These are phyloP conservation scores for Syncephalastrum contaminatum DNA, from an alignment of 371 early-diverging fungal species.

Conservation along the genomic window DNA sequence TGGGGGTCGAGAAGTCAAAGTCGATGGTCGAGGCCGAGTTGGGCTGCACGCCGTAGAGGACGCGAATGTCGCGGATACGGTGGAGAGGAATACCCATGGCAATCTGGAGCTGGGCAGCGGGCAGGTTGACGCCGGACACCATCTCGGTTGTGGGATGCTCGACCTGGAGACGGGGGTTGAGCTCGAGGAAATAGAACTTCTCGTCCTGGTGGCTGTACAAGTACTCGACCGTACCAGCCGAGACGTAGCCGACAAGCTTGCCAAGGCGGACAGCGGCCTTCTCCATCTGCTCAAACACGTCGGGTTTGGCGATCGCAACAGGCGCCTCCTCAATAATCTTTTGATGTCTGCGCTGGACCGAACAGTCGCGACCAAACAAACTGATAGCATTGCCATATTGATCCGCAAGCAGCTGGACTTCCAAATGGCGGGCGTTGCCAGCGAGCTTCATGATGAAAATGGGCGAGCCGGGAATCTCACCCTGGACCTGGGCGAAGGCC, in stretches of 20 bases:
- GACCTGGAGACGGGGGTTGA: conserved; percentile 98
- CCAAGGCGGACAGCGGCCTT: conserved; percentile 94
- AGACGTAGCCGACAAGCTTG: conserved; percentile 92
- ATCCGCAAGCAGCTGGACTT: conserved; percentile 97
- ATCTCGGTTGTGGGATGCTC: conserved; percentile 99
- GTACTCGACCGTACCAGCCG: conserved; percentile 98
- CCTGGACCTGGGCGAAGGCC: conserved; percentile 82
- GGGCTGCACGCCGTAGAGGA: conserved; percentile 87
- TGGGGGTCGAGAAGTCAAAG: conserved; percentile 83
- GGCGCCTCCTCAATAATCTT: conserved; percentile 97
- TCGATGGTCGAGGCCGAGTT: conserved; percentile 87
- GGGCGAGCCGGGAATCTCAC: conserved; percentile 96
- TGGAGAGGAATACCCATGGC: conserved; percentile 97
- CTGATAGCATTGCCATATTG: conserved; percentile 96
- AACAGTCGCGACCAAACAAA: conserved; percentile 98
- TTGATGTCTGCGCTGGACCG: conserved; percentile 98
- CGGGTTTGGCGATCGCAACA: conserved; percentile 85
- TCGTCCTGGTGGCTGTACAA: conserved; percentile 86
- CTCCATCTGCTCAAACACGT: conserved; percentile 90
- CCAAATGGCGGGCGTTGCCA: conserved; percentile 95
- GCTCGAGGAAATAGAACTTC: conserved; percentile 95
- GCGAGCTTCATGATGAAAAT: conserved; percentile 97
- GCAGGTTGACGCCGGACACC: conserved; percentile 97
- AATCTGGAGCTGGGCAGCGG: conserved; percentile 96
- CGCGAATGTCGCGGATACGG: conserved; percentile 93